phyloP scores from a whole-genome alignment of 352 stramenopile species.

The Phytophthora crassamura region DNA sequence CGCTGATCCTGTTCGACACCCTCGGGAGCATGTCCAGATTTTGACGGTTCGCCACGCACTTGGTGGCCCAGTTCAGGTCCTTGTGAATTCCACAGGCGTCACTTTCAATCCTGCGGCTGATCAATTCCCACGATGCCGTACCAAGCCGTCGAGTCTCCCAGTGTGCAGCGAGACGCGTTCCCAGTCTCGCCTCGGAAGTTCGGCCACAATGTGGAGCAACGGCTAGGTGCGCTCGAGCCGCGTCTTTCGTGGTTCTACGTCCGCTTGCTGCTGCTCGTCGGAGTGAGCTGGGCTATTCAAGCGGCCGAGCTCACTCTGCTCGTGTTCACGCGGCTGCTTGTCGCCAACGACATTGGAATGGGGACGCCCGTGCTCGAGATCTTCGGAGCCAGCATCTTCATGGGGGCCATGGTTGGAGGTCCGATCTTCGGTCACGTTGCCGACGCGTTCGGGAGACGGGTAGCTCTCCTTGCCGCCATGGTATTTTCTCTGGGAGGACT shows the following conservation, averaged over 20 bases:
- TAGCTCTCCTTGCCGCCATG: slow-evolving; percentile 38
- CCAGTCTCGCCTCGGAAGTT: slow-evolving; percentile 13
- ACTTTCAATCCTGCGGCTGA: slow-evolving; percentile 23
- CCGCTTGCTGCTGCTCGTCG: slow-evolving; percentile 37
- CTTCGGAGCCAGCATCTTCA: slow-evolving; percentile 36
- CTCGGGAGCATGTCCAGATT: too few relatives aligned
- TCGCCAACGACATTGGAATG: slow-evolving; percentile 43
- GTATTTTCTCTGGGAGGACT: slow-evolving; percentile 41
- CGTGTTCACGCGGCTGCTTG: slow-evolving; percentile 38
- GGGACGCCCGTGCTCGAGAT: slow-evolving; percentile 31
- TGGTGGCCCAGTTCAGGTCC: too few relatives aligned
- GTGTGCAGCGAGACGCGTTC: neutral
- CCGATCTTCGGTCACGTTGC: slow-evolving; percentile 44
- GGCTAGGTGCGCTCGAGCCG: slow-evolving; percentile 28
- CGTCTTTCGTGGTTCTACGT: slow-evolving; percentile 43
- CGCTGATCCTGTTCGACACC: too few relatives aligned
- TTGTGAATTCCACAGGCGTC: too few relatives aligned
- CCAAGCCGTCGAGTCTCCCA: slow-evolving; percentile 24
- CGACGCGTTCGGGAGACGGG: slow-evolving; percentile 40
- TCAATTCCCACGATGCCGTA: slow-evolving; percentile 9
- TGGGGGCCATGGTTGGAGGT: slow-evolving; percentile 36
- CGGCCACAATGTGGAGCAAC: slow-evolving; percentile 9
- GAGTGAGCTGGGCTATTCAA: slow-evolving; percentile 51
- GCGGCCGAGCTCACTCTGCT: slow-evolving; percentile 49
- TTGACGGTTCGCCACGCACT: too few relatives aligned